Conservation (phyloP, 371 early-diverging fungal species). For the Mucor lusitanicus region DNA sequence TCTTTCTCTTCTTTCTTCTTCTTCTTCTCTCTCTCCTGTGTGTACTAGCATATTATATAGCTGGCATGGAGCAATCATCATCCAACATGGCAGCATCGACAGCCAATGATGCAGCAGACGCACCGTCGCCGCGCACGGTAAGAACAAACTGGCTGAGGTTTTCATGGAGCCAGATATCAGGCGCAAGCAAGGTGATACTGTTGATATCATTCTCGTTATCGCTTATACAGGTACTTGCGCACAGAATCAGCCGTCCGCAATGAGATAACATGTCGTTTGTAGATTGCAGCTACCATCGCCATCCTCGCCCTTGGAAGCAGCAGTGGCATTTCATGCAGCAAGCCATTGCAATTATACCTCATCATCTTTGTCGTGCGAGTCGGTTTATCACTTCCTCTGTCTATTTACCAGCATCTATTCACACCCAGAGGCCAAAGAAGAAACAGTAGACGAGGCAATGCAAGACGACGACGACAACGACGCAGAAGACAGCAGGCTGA, state of each 20-base stretch:
- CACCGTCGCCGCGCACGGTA: constrained; percentile 22
- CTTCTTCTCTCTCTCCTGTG: not conserved
- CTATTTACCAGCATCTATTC: constrained; percentile 40
- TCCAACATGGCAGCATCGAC: not conserved
- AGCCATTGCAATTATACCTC: constrained; percentile 40
- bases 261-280: not conserved
- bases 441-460: not conserved
- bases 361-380: constrained; percentile 43
- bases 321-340: constrained; percentile 24
- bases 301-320: not conserved
- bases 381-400: constrained; percentile 32
- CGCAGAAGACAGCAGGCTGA: not conserved
- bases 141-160: constrained; percentile 26
- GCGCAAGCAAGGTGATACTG: constrained; percentile 22
- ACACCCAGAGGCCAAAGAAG: not conserved
- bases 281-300: constrained; percentile 2
- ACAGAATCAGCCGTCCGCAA: too few relatives aligned
- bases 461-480: not conserved
- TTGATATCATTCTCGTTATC: constrained; percentile 16
- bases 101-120: not conserved
- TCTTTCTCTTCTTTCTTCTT: not conserved
- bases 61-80: not conserved
- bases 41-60: too few relatives aligned
- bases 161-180: constrained; percentile 25
- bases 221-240: constrained; percentile 20